Percentiles rank a stretch among this genome's conserved stretches.
phyloP scores from a whole-genome alignment of 1,139 yeast genomes.

The Blastobotrys serpentis region DNA sequence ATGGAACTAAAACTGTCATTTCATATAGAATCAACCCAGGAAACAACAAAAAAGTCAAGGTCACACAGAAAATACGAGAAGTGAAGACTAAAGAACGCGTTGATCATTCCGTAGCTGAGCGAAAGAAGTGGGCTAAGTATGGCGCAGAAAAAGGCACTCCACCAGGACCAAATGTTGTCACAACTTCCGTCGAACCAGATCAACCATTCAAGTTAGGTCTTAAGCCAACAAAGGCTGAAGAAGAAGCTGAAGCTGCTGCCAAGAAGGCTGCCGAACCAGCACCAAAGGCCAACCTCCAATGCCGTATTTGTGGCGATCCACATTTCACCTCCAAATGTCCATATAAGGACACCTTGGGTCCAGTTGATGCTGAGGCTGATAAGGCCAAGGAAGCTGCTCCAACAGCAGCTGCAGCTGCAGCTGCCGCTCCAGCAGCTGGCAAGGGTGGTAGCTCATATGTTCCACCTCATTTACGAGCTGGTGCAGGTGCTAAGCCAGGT shows the following conservation, averaged over 20 bases:
- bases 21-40: slow-evolving; percentile 67
- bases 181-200: slow-evolving; percentile 84
- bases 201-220: slow-evolving; percentile 45
- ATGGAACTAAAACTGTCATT: slow-evolving; percentile 87
- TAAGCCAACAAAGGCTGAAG: slow-evolving; percentile 32
- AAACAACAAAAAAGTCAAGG: slow-evolving; percentile 80
- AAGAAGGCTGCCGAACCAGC: slow-evolving; percentile 55
- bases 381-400: slow-evolving; percentile 42
- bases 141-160: slow-evolving; percentile 77
- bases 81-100: slow-evolving; percentile 78
- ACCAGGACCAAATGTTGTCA: slow-evolving; percentile 85
- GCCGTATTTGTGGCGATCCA: slow-evolving; percentile 93
- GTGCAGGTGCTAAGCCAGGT: slow-evolving; percentile 46
- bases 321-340: slow-evolving; percentile 97
- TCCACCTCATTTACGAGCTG: slow-evolving; percentile 75
- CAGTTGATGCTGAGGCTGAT: slow-evolving; percentile 43
- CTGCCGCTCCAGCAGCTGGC: slow-evolving; percentile 36
- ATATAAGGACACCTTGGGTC: slow-evolving; percentile 83
- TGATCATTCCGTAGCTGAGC: slow-evolving; percentile 45
- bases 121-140: slow-evolving; percentile 56
- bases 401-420: slow-evolving; percentile 18
- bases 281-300: slow-evolving; percentile 53
- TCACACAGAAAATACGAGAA: slow-evolving; percentile 81
- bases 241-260: slow-evolving; percentile 55
- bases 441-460: slow-evolving; percentile 53